Evolutionary conservation across 768 basidiomycete species (phyloP).

Genomic region (Mycena latifolia): DNA sequence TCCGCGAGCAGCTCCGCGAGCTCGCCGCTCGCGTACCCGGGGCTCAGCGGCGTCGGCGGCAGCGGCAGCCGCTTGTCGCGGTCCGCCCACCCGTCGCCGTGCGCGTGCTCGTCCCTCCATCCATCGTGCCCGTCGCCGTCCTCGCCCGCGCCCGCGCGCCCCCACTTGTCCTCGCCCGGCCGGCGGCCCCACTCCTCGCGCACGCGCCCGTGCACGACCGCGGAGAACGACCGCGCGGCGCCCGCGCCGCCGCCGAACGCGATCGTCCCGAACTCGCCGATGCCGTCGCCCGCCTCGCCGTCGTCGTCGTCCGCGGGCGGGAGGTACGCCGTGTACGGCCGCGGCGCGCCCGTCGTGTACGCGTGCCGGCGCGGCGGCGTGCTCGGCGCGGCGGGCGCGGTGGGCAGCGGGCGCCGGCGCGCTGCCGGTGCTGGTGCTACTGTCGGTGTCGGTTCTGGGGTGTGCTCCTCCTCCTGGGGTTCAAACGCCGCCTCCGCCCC

Average conservation of each 20-base stretch:
- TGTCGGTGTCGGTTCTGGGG: background rate
- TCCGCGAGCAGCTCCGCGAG: conserved; percentile 67
- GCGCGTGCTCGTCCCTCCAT: background rate
- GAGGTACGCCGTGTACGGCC: conserved; percentile 31
- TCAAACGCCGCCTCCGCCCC: no score
- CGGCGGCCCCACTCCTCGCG: conserved; percentile 50
- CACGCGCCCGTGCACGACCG: conserved; percentile 70
- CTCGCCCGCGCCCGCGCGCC: background rate
- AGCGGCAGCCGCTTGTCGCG: conserved; percentile 45
- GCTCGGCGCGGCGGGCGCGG: background rate
- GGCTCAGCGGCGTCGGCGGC: conserved; percentile 56
- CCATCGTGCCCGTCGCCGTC: no score
- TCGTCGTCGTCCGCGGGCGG: conserved; percentile 25
- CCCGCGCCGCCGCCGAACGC: conserved; percentile 25
- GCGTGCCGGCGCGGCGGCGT: conserved; percentile 23
- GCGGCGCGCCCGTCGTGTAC: conserved; percentile 27
- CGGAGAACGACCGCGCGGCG: conserved; percentile 56
- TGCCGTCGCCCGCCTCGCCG: conserved; percentile 14
- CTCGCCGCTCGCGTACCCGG: conserved; percentile 58
- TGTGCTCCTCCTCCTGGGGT: no score
- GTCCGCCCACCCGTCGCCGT: background rate
- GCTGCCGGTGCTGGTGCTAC: background rate
- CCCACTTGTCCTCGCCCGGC: background rate
- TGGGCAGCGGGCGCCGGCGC: background rate
- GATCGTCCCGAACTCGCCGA: conserved; percentile 43